Percentiles rank a stretch among this genome's conserved stretches.
Conservation (phyloP, 2,329 filamentous ascomycete genomes). For the Nigrograna mackinnonii region DNA sequence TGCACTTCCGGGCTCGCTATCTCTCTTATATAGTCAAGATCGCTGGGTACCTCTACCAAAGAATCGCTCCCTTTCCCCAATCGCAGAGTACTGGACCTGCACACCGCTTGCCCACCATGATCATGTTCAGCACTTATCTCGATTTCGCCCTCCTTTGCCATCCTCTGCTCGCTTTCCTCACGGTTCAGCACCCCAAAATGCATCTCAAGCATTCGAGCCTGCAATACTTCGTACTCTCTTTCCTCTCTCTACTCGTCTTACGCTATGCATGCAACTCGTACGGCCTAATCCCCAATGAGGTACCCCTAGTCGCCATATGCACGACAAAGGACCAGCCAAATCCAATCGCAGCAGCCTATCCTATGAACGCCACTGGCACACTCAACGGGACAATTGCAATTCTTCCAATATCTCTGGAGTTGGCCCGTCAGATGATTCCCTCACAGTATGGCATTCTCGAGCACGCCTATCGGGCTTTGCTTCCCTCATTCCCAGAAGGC, state of each 20-base stretch:
- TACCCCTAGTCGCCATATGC: constrained; percentile 15
- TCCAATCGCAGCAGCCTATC: constrained; percentile 52
- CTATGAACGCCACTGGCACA: constrained; percentile 54
- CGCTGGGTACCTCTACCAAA: constrained; percentile 1
- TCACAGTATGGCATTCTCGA: constrained; percentile 55
- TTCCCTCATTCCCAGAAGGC: constrained; percentile 54
- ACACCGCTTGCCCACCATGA: constrained; percentile 3
- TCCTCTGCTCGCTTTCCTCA: constrained; percentile 32
- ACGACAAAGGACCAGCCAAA: constrained; percentile 46
- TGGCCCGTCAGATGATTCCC: constrained; percentile 54
- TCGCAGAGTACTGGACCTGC: no score
- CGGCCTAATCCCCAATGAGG: constrained; percentile 7
- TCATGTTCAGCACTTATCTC: constrained; percentile 30
- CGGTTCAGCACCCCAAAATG: constrained; percentile 26
- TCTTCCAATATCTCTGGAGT: constrained; percentile 53
- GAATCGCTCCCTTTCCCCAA: background rate
- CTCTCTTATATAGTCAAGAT: constrained; percentile 9
- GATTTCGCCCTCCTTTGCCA: constrained; percentile 36
- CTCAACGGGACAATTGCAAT: constrained; percentile 59
- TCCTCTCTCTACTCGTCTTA: constrained; percentile 26
- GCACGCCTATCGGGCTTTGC: constrained; percentile 49
- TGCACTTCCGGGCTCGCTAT: constrained; percentile 16
- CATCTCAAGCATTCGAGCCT: constrained; percentile 19
- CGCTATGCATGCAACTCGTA: constrained; percentile 23
- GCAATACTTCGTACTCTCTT: constrained; percentile 30